Evolutionary conservation across 129 eudicot genomes (phyloP), one percentile per base, ranked within the genome.

Genomic region (Kitagawia praeruptora): DNA sequence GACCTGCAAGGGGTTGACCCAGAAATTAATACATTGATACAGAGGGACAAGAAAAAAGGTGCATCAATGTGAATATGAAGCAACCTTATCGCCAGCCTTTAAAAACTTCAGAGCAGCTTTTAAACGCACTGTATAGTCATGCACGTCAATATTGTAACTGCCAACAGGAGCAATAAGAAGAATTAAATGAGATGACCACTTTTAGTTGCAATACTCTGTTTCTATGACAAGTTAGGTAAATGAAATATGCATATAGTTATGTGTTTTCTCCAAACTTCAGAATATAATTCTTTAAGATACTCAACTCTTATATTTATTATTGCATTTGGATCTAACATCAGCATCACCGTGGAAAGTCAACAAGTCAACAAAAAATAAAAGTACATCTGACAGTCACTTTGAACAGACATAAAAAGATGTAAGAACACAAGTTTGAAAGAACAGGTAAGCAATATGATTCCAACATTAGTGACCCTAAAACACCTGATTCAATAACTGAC

Each of bases 61-160:
- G 71, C 8, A 15, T 23, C 34, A 47, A 44, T 23, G 23, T 47
- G 48, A 78, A 75, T 45, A 49, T 69, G 45, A 82, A 81, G 48
- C 78, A 81, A 93, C 98, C 97, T 89, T 93, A 84, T 93, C 98
- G 58, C 96, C 96, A 73, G 89, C 96, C 77, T 81, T 89, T 80
- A 93, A 80, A 80, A 93, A 91, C 82, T 80, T 91, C 84, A 81
- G 66, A 58, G 97, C 97, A 77, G 98, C 97, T 83, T 81, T 91
- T 86, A 93, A 77, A 42, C 98, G 96, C 56, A 93, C 98, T 8
- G 93, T 61, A 79, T 93, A 91, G 86, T 93, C 98, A 46, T 91
- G 97, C 75, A 87, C 93, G 75, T 93, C 98, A 74, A 93, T 91
- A 73, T 93, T 93, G 81, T 91, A 94, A 45, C 98, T 94, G 88